These are phyloP conservation scores for Ustilago vetiveriae DNA, from an alignment of 1,284 basidiomycete genomes.

Conservation along the genomic window DNA sequence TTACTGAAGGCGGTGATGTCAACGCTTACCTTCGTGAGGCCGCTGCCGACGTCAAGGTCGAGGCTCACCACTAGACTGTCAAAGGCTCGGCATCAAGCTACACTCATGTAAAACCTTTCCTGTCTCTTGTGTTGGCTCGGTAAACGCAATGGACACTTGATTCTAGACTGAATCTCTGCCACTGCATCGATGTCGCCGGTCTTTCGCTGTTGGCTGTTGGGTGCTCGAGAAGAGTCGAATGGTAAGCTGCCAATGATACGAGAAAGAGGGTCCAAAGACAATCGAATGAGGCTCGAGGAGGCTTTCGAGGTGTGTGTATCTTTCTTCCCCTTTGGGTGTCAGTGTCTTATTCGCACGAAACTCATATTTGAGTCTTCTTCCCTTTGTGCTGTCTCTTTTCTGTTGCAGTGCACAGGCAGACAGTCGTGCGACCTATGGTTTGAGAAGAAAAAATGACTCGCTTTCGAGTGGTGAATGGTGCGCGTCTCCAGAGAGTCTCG, in stretches of 20 bases:
- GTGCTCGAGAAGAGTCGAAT: conserved; percentile 2
- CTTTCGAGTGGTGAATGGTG: neutral
- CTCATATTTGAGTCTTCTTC: neutral
- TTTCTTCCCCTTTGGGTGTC: too few species aligned
- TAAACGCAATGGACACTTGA: conserved; percentile 8
- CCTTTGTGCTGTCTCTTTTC: neutral
- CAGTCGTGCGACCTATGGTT: conserved; percentile 9
- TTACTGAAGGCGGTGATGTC: conserved; percentile 63
- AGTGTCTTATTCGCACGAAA: conserved; percentile 1
- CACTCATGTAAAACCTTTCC: conserved; percentile 2
- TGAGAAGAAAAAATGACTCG: conserved; percentile 37
- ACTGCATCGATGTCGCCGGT: too few species aligned
- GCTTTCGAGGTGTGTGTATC: neutral
- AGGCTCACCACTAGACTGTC: conserved; percentile 63
- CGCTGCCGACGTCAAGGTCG: conserved; percentile 61
- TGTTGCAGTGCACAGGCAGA: neutral
- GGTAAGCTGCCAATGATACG: neutral
- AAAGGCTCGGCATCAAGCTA: neutral
- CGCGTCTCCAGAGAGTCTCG: neutral
- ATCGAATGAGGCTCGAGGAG: neutral
- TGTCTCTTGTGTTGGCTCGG: conserved; percentile 9
- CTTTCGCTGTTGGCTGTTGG: neutral
- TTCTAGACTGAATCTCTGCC: conserved; percentile 11
- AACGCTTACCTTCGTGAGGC: conserved; percentile 66
- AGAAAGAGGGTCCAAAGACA: neutral